These are phyloP conservation scores for Barbatosphaeria neglecta DNA, from an alignment of 495 filamentous ascomycete genomes.

Conservation along the genomic window DNA sequence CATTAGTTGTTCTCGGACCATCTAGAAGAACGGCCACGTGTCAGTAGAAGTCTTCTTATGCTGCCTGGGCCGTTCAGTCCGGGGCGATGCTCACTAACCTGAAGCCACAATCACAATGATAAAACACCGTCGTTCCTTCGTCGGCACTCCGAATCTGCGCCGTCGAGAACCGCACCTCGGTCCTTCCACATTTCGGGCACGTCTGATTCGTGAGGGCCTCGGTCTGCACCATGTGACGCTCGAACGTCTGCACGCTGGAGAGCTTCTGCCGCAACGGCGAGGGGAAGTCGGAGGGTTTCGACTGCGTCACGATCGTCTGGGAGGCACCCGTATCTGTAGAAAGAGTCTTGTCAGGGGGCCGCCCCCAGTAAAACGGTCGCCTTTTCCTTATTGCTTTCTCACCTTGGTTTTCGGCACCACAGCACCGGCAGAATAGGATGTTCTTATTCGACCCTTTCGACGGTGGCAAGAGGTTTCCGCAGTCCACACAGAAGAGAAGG, in stretches of 20 bases:
- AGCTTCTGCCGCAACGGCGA: constrained; percentile 73
- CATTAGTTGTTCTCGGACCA: constrained; percentile 51
- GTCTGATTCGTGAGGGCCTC: constrained; percentile 55
- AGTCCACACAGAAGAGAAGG: constrained; percentile 86
- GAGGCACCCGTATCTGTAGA: constrained; percentile 56
- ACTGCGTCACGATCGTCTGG: constrained; percentile 69
- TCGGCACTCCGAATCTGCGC: constrained; percentile 86
- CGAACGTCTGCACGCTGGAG: constrained; percentile 75
- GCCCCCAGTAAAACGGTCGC: not conserved
- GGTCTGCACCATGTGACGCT: constrained; percentile 64
- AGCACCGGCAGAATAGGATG: constrained; percentile 70
- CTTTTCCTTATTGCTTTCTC: too few relatives aligned
- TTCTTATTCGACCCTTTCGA: constrained; percentile 64
- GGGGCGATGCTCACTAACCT: too few relatives aligned
- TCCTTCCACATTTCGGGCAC: constrained; percentile 70
- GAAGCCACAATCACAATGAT: constrained; percentile 72
- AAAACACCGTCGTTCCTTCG: constrained; percentile 88
- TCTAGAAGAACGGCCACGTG: constrained; percentile 25
- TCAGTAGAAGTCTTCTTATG: too few relatives aligned
- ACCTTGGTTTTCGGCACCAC: constrained; percentile 78
- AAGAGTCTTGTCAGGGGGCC: too few relatives aligned
- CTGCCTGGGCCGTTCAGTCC: too few relatives aligned
- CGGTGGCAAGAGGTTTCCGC: constrained; percentile 77
- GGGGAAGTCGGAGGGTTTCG: constrained; percentile 77
- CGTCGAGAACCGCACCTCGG: constrained; percentile 74